Evolutionary conservation across 331 rosid species (phyloP).

Genomic region (Erythrophleum ivorense): DNA sequence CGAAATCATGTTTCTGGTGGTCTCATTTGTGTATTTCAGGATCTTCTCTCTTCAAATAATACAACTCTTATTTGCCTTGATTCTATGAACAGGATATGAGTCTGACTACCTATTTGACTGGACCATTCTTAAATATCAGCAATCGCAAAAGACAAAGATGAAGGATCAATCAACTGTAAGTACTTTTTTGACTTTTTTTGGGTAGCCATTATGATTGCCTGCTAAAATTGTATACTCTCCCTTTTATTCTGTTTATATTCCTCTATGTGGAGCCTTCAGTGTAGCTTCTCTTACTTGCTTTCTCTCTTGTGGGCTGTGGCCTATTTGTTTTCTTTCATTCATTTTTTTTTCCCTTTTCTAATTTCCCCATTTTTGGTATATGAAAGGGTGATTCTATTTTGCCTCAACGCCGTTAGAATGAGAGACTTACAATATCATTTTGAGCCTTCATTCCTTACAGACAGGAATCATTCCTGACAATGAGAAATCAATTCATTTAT

Average conservation of each 20-base stretch:
- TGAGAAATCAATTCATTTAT: not conserved
- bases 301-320: conserved; percentile 4
- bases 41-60: conserved; percentile 16
- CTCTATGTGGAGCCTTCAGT: not conserved
- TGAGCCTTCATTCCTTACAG: not conserved
- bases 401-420: not conserved
- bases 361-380: not conserved
- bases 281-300: not conserved
- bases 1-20: conserved; percentile 23
- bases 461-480: not conserved
- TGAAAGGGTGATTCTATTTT: not conserved
- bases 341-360: not conserved
- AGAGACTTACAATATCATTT: not conserved
- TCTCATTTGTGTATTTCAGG: conserved; percentile 1
- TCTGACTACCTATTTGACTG: conserved; percentile 66
- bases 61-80: conserved; percentile 36
- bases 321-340: conserved; percentile 1
- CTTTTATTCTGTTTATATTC: not conserved
- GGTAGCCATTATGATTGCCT: conserved; percentile 9
- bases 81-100: conserved; percentile 59
- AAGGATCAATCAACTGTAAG: conserved; percentile 64
- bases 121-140: conserved; percentile 73
- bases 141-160: conserved; percentile 53
- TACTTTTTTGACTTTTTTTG: conserved; percentile 31
- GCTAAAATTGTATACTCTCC: not conserved